These are phyloP conservation scores for Amphirosellinia nigrospora DNA, from an alignment of 495 filamentous ascomycete species.

Conservation along the genomic window DNA sequence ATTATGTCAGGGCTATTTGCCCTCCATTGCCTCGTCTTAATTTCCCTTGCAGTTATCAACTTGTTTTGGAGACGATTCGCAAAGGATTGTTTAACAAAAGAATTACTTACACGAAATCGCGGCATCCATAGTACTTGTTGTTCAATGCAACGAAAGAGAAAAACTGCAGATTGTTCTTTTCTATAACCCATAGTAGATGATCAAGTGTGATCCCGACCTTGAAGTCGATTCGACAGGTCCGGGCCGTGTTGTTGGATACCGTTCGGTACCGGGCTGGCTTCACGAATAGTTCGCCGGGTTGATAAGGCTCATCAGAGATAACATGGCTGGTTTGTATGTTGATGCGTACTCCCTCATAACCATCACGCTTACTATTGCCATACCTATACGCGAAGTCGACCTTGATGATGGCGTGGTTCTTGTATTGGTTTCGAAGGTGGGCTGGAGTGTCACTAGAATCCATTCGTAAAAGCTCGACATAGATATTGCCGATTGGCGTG, in stretches of 20 bases:
- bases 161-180: background rate
- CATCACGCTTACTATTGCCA: background rate
- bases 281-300: background rate
- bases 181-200: slow-evolving; percentile 1
- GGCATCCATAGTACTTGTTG: background rate
- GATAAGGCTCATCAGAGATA: background rate
- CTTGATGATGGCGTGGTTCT: slow-evolving; percentile 4
- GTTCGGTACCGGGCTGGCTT: background rate
- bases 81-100: background rate
- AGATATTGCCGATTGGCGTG: background rate
- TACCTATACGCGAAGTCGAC: background rate
- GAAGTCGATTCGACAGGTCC: background rate
- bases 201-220: background rate
- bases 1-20: too few relatives aligned
- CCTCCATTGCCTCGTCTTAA: too few relatives aligned
- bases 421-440: background rate
- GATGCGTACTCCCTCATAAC: background rate
- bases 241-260: background rate
- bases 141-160: background rate
- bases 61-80: too few relatives aligned
- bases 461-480: background rate
- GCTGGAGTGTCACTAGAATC: too few relatives aligned
- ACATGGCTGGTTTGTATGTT: background rate
- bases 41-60: too few relatives aligned
- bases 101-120: slow-evolving; percentile 12